phyloP scores from a whole-genome alignment of 2,329 filamentous ascomycete species.

The Arthrocladium fulminans region DNA sequence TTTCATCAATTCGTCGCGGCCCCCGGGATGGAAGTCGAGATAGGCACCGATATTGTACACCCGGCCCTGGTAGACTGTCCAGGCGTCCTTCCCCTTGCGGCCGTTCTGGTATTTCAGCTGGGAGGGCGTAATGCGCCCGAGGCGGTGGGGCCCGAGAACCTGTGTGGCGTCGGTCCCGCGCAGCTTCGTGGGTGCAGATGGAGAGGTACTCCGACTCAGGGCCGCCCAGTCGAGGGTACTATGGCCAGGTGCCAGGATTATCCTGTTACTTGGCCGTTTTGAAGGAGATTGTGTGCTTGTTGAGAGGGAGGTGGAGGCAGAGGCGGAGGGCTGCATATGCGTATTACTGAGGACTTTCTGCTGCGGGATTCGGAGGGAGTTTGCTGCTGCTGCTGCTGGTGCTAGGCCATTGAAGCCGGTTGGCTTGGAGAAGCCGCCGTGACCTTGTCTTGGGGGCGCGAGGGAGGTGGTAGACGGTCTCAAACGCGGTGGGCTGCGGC shows the following conservation, averaged over 20 bases:
- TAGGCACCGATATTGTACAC: constrained; percentile 95
- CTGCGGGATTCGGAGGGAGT: constrained; percentile 33
- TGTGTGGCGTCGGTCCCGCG: constrained; percentile 47
- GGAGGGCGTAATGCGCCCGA: constrained; percentile 68
- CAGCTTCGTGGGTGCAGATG: constrained; percentile 49
- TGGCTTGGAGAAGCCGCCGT: constrained; percentile 10
- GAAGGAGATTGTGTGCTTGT: constrained; percentile 35
- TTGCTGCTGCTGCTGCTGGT: constrained; percentile 37
- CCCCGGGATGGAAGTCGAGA: constrained; percentile 81
- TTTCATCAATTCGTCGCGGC: constrained; percentile 51
- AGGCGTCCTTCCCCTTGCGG: constrained; percentile 74
- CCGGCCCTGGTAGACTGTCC: constrained; percentile 79
- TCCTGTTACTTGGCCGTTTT: constrained; percentile 47
- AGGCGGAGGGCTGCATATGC: constrained; percentile 18
- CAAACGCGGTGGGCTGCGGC: constrained; percentile 17
- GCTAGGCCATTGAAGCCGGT: constrained; percentile 26
- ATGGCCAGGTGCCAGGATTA: constrained; percentile 78
- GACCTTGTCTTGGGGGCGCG: constrained; percentile 21
- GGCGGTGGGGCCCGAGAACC: constrained; percentile 40
- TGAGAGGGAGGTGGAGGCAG: constrained; percentile 37
- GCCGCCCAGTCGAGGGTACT: constrained; percentile 95
- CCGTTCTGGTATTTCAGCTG: constrained; percentile 72
- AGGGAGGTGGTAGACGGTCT: constrained; percentile 20
- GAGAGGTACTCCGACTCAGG: constrained; percentile 40
- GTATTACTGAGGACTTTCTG: constrained; percentile 19